Conservation (phyloP, 2,329 filamentous ascomycete species). For the Monilinia fructicola region DNA sequence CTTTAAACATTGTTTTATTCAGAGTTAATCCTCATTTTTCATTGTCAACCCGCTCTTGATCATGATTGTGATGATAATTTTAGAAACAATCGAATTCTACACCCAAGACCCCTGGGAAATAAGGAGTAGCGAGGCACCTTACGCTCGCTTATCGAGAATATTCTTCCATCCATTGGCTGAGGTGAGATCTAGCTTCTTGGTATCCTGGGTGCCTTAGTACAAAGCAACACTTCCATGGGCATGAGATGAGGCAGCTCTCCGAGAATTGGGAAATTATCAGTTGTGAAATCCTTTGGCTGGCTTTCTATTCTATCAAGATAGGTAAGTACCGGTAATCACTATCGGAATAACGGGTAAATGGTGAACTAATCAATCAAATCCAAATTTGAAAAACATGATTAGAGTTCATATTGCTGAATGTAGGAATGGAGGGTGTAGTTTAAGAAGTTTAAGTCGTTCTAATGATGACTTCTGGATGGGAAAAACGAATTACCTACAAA, state of each 20-base stretch:
- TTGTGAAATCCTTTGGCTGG: background rate
- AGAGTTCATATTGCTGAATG: background rate
- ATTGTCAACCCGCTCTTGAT: no score
- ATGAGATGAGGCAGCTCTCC: background rate
- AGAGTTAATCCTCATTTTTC: no score
- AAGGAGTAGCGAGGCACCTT: no score
- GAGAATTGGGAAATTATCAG: background rate
- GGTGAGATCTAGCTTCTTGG: background rate
- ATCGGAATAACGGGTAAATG: background rate
- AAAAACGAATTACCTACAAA: background rate
- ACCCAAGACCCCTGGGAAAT: no score
- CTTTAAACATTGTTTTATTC: no score
- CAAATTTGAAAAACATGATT: background rate
- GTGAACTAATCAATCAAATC: background rate
- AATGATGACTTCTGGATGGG: background rate
- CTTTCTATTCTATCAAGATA: background rate
- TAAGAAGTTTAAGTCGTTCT: background rate
- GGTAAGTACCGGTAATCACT: background rate
- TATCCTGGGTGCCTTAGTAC: background rate
- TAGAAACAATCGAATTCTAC: no score
- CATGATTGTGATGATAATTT: no score
- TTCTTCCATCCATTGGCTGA: background rate
- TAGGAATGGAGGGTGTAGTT: background rate
- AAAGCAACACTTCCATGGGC: background rate
- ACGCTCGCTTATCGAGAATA: background rate